phyloP scores from a whole-genome alignment of 2,329 filamentous ascomycete genomes.

The Colletotrichum tabaci region DNA sequence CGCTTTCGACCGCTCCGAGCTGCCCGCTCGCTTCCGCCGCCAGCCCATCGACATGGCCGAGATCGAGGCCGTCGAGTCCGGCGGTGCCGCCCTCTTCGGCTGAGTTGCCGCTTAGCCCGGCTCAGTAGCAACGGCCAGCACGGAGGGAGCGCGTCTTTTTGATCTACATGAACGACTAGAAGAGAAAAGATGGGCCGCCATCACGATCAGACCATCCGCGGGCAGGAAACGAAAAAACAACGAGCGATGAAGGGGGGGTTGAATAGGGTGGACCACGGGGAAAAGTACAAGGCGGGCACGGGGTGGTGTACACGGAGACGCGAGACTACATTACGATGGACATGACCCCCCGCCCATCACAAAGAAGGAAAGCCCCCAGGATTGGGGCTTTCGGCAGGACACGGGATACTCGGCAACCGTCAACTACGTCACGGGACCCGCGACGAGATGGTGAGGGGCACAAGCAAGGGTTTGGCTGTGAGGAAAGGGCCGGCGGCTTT shows the following conservation, averaged over 20 bases:
- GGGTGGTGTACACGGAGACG: slow-evolving; percentile 1
- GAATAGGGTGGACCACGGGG: background rate
- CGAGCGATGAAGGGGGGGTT: slow-evolving; percentile 7
- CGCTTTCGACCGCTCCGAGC: slow-evolving; percentile 90
- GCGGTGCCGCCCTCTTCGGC: slow-evolving; percentile 77
- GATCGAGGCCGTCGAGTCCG: slow-evolving; percentile 96
- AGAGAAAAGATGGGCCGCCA: background rate
- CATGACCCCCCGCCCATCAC: background rate
- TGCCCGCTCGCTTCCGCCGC: slow-evolving; percentile 87
- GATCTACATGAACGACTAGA: slow-evolving; percentile 1
- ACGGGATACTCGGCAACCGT: slow-evolving; percentile 10
- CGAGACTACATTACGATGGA: slow-evolving; percentile 10
- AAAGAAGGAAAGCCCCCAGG: background rate
- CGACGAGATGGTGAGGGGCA: background rate
- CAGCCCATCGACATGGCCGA: slow-evolving; percentile 82
- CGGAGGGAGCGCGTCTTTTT: slow-evolving; percentile 3
- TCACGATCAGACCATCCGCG: background rate
- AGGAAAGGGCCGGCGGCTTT: slow-evolving; percentile 5
- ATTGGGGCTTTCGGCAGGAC: slow-evolving; percentile 26
- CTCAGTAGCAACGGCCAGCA: background rate
- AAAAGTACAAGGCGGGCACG: background rate
- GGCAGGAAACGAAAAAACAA: slow-evolving; percentile 6
- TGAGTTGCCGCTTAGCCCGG: slow-evolving; percentile 48
- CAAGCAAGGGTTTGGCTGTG: background rate
- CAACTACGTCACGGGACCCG: background rate